Conservation (phyloP, 306 rosid species). For the Potentilla sterilis region DNA sequence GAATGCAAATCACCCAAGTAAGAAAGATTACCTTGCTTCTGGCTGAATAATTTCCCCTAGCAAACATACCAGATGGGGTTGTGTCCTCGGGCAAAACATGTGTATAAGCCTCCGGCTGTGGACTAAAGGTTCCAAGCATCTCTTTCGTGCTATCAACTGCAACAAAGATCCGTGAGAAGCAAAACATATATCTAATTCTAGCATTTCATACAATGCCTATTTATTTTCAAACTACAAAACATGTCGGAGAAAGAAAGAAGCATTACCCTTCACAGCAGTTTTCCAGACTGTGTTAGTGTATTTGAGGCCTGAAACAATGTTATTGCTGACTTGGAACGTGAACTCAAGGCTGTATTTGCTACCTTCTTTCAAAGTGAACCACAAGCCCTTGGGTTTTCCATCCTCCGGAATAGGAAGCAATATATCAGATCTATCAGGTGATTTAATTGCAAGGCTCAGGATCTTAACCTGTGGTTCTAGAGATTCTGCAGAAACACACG, state of each 20-base stretch:
- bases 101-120: slow-evolving; percentile 74
- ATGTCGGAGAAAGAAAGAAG: slow-evolving; percentile 1
- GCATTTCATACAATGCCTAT: neutral
- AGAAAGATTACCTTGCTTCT: slow-evolving; percentile 63
- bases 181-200: neutral
- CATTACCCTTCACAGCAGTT: slow-evolving; percentile 74
- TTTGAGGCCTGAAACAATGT: slow-evolving; percentile 94
- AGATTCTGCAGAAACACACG: slow-evolving; percentile 46
- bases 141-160: slow-evolving; percentile 82
- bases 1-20: neutral
- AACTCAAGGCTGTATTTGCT: slow-evolving; percentile 77
- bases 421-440: slow-evolving; percentile 67
- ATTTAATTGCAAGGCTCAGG: slow-evolving; percentile 73
- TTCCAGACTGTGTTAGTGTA: slow-evolving; percentile 93
- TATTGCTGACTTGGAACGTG: slow-evolving; percentile 72
- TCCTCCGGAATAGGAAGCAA: slow-evolving; percentile 70
- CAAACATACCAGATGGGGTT: slow-evolving; percentile 92
- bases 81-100: slow-evolving; percentile 87
- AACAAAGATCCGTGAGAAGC: slow-evolving; percentile 24
- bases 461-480: slow-evolving; percentile 89
- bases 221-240: neutral
- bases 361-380: slow-evolving; percentile 98
- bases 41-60: slow-evolving; percentile 86
- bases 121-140: slow-evolving; percentile 95
- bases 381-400: slow-evolving; percentile 76